Evolutionary conservation across 2,329 filamentous ascomycete species (phyloP).

Genomic region (Trichoderma sp.): DNA sequence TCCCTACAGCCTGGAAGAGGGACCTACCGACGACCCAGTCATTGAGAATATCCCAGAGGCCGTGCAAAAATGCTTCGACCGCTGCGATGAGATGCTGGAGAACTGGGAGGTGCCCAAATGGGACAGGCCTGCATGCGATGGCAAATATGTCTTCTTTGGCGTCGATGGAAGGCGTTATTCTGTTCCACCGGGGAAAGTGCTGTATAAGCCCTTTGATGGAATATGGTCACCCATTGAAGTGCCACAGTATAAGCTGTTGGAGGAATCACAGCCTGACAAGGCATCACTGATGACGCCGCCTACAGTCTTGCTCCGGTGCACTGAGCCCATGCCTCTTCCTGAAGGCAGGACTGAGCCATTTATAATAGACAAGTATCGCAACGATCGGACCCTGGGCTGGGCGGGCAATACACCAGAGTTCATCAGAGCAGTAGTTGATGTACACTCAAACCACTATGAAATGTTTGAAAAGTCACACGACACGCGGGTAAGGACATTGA

Average conservation of each 20-base stretch:
- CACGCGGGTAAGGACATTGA: constrained; percentile 7
- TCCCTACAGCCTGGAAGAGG: constrained; percentile 28
- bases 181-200: constrained; percentile 27
- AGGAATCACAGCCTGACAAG: not conserved
- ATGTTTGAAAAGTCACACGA: constrained; percentile 32
- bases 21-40: constrained; percentile 27
- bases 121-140: constrained; percentile 27
- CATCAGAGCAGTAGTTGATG: constrained; percentile 35
- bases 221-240: constrained; percentile 28
- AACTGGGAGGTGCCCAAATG: constrained; percentile 35
- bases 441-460: constrained; percentile 34
- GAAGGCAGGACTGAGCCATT: constrained; percentile 24
- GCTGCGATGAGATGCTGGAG: constrained; percentile 37
- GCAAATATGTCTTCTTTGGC: constrained; percentile 24
- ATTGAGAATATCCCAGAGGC: constrained; percentile 31
- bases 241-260: constrained; percentile 7
- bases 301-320: constrained; percentile 32
- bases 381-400: constrained; percentile 35
- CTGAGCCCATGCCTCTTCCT: constrained; percentile 20
- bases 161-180: constrained; percentile 28
- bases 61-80: constrained; percentile 35
- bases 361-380: constrained; percentile 33
- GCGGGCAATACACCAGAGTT: constrained; percentile 33
- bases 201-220: constrained; percentile 30
- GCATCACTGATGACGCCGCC: constrained; percentile 29